A percentile compares a stretch with the other conserved stretches of the same genome.
Conservation (phyloP, 2,329 filamentous ascomycete genomes). For the Clarireedia hainanense region DNA sequence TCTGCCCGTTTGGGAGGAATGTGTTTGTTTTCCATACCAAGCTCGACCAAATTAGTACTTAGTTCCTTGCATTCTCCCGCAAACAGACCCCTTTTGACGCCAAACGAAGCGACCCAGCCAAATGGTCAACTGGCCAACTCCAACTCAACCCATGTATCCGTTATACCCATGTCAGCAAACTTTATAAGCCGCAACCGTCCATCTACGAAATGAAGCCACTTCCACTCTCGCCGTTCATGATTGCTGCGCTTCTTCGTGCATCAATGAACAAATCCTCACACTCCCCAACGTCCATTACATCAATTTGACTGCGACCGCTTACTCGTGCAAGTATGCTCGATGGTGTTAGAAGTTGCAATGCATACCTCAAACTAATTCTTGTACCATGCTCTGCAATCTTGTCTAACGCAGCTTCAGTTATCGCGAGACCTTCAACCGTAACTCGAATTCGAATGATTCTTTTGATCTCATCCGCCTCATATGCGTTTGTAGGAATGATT, state of each 20-base stretch:
- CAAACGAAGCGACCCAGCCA: constrained; percentile 11
- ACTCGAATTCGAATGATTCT: constrained; percentile 81
- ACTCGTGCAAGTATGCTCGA: constrained; percentile 78
- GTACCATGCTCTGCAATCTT: constrained; percentile 83
- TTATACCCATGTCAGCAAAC: constrained; percentile 2
- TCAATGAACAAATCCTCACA: constrained; percentile 81
- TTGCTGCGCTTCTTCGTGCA: constrained; percentile 65
- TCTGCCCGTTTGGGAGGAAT: neutral
- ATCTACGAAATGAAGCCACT: constrained; percentile 44
- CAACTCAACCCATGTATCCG: constrained; percentile 2
- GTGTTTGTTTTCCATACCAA: neutral
- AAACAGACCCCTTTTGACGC: constrained; percentile 13
- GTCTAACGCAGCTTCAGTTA: constrained; percentile 76
- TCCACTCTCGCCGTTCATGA: constrained; percentile 56
- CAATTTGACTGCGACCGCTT: constrained; percentile 68
- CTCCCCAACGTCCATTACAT: constrained; percentile 69
- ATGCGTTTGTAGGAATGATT: constrained; percentile 91
- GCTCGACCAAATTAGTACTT: constrained; percentile 2
- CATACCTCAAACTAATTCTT: constrained; percentile 85
- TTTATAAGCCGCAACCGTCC: constrained; percentile 4
- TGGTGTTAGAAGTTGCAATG: constrained; percentile 68
- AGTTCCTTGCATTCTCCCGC: constrained; percentile 7
- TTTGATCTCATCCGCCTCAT: constrained; percentile 83
- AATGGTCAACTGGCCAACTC: constrained; percentile 4
- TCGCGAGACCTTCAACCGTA: constrained; percentile 69